Evolutionary conservation across 2,329 filamentous ascomycete genomes (phyloP).

Genomic region (Penicillium sp.): DNA sequence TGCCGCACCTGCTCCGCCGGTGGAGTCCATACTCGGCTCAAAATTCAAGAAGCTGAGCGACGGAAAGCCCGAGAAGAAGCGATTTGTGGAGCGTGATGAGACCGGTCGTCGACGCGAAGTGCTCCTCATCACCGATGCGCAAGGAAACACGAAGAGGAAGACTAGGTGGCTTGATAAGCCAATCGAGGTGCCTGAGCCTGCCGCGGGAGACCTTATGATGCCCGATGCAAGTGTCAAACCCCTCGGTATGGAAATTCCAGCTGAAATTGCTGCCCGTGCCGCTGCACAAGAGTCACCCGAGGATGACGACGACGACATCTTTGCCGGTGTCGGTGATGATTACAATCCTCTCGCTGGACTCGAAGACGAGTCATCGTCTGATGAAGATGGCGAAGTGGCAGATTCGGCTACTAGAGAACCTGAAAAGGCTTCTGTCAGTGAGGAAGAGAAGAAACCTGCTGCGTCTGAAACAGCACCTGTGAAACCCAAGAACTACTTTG

Average conservation of each 20-base stretch:
- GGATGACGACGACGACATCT: conserved; percentile 60
- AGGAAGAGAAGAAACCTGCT: conserved; percentile 11
- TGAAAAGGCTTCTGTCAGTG: conserved; percentile 5
- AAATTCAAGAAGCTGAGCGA: conserved; percentile 55
- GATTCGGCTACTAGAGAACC: conserved; percentile 7
- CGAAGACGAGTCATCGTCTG: conserved; percentile 46
- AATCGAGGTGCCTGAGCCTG: conserved; percentile 23
- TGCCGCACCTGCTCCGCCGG: conserved; percentile 43
- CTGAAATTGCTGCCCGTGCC: conserved; percentile 38
- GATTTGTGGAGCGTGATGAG: conserved; percentile 56
- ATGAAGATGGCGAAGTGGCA: conserved; percentile 38
- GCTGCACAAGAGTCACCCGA: conserved; percentile 29
- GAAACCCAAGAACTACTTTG: conserved; percentile 50
- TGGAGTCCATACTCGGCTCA: conserved; percentile 51
- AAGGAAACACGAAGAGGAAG: conserved; percentile 62
- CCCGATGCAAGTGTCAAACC: conserved; percentile 48
- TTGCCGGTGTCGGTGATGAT: conserved; percentile 57
- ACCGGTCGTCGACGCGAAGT: conserved; percentile 54
- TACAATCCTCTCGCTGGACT: conserved; percentile 59
- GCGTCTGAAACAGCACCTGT: conserved; percentile 6
- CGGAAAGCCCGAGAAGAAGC: conserved; percentile 47
- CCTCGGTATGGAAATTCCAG: conserved; percentile 52
- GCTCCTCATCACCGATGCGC: conserved; percentile 56
- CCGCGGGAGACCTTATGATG: conserved; percentile 32
- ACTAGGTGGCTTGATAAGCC: conserved; percentile 51